A percentile compares a stretch with the other conserved stretches of the same genome.
Conservation (phyloP, 2,329 filamentous ascomycete species). For the Aspergillus ibericus region DNA sequence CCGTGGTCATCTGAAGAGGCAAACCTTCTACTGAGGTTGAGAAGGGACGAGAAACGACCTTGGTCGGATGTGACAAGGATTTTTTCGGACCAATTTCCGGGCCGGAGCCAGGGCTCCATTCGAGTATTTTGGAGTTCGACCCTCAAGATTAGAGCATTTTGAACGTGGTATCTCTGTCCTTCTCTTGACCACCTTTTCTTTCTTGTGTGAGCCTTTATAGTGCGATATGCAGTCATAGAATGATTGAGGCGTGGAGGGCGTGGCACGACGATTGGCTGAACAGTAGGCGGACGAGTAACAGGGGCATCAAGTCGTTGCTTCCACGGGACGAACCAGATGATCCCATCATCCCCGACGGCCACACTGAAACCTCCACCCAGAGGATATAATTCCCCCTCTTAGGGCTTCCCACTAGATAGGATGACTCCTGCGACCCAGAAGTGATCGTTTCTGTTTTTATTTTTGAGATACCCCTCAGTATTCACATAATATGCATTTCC, state of each 20-base stretch:
- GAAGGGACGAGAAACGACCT: slow-evolving; percentile 12
- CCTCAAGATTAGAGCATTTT: slow-evolving; percentile 9
- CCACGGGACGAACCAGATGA: too few relatives aligned
- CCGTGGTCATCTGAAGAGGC: slow-evolving; percentile 5
- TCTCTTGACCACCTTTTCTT: background rate
- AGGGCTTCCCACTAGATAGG: too few relatives aligned
- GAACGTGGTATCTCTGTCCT: background rate
- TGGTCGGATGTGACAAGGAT: slow-evolving; percentile 11
- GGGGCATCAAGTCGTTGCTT: too few relatives aligned
- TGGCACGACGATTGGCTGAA: background rate
- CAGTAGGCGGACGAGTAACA: background rate
- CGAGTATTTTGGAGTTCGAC: slow-evolving; percentile 12
- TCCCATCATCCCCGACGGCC: too few relatives aligned
- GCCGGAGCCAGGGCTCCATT: slow-evolving; percentile 10
- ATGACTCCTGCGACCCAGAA: too few relatives aligned
- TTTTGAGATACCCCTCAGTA: too few relatives aligned
- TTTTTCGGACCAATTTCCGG: slow-evolving; percentile 12
- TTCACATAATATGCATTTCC: too few relatives aligned
- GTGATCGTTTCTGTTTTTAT: too few relatives aligned
- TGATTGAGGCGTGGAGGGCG: background rate
- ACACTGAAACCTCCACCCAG: too few relatives aligned
- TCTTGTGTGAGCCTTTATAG: background rate
- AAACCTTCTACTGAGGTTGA: slow-evolving; percentile 9
- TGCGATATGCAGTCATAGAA: background rate
- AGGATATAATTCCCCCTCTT: too few relatives aligned